Evolutionary conservation across 805 yeast genomes (phyloP), one percentile per base, ranked within the genome.

Genomic region (Sungouiella thailandica): DNA sequence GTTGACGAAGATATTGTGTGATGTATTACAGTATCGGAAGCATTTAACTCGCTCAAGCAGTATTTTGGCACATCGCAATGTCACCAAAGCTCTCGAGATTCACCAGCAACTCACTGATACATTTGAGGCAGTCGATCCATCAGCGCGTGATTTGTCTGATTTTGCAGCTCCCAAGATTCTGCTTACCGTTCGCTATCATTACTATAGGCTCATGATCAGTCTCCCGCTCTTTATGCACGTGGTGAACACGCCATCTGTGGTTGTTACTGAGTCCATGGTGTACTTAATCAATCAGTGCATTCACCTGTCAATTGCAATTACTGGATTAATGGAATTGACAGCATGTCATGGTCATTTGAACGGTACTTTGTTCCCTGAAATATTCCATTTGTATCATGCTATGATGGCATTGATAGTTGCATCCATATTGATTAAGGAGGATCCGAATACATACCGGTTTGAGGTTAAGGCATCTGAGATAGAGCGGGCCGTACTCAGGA

Each of bases 361-460:
- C 44, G 74, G 74, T n/a, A 65, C 71, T 1, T 29, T 67, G n/a
- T 63, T 66, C 23, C 55, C 57, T 23, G 76, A 70, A 39, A 61
- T 68, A 24, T 66, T 67, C 44, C 58, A 60, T 44, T 68, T 65
- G 5, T 70, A 70, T 40, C 60, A 61, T 38, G 64, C 72, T 1
- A 58, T 61, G 1, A 56, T 70, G 60, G 61, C 61, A 0, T 46
- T 69, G 17, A 60, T 70, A 2, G 42, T 68, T 29, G 58, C 69
- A n/a, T 64, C 61, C 30, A 10, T 15, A 5, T 6, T 17, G 23
- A 13, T n/a, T 15, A 26, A 11, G 11, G 29, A 17, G 7, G 6
- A 7, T n/a, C 13, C 13, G 6, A 12, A 7, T 13, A 5, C 18
- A 15, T 4, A n/a, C 20, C 6, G 14, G 16, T 7, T 28, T 4